Conservation (phyloP, 306 rosid genomes). For the Herpetospermum pedunculosum region DNA sequence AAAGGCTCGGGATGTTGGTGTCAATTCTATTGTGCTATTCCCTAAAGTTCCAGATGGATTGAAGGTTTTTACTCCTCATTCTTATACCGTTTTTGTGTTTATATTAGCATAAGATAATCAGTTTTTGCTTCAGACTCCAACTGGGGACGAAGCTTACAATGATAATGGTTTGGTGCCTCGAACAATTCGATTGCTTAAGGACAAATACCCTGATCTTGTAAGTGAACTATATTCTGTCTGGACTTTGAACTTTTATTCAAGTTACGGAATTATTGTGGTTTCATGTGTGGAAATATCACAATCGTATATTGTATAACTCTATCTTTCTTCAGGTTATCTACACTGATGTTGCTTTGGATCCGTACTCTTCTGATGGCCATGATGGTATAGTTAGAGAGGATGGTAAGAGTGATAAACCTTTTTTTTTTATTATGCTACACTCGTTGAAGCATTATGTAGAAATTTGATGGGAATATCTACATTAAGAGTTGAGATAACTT, state of each 20-base stretch:
- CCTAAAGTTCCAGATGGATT: conserved; percentile 95
- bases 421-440: neutral
- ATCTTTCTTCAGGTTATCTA: conserved; percentile 56
- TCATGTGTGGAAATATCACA: conserved; percentile 8
- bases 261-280: conserved; percentile 1
- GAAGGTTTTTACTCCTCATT: neutral
- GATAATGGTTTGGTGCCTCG: conserved; percentile 86
- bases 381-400: conserved; percentile 97
- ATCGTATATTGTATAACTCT: neutral
- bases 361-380: conserved; percentile 94
- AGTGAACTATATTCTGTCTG: conserved; percentile 19
- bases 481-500: neutral
- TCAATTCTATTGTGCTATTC: conserved; percentile 75
- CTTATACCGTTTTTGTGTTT: conserved; percentile 8
- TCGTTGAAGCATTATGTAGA: neutral
- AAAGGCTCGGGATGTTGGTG: conserved; percentile 85
- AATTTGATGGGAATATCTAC: neutral
- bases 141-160: conserved; percentile 90
- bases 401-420: conserved; percentile 38
- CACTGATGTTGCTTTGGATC: conserved; percentile 96
- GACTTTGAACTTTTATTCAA: conserved; percentile 9
- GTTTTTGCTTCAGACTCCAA: conserved; percentile 40
- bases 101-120: conserved; percentile 13
- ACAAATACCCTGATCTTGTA: conserved; percentile 90
- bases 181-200: conserved; percentile 77